Percentiles rank a stretch among this genome's conserved stretches.
Conservation (phyloP, 495 filamentous ascomycete genomes). For the Daldinia grandis region DNA sequence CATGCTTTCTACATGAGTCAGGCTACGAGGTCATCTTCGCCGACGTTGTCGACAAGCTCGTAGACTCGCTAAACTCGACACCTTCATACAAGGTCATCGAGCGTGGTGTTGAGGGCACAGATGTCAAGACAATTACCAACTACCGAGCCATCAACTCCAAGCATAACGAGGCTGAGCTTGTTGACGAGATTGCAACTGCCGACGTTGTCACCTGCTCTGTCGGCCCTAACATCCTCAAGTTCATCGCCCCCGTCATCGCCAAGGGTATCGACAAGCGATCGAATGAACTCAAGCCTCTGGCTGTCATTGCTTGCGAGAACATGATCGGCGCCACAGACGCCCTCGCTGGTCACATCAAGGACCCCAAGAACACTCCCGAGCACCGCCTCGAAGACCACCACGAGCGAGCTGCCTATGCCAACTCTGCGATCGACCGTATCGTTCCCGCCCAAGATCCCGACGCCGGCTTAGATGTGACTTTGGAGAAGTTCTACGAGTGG, state of each 20-base stretch:
- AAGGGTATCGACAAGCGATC: constrained; percentile 83
- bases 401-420: constrained; percentile 82
- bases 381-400: constrained; percentile 67
- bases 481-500: constrained; percentile 99
- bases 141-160: constrained; percentile 96
- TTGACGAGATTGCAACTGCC: constrained; percentile 85
- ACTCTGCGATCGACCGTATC: constrained; percentile 97
- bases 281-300: constrained; percentile 72
- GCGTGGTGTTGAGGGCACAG: constrained; percentile 85
- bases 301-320: constrained; percentile 98
- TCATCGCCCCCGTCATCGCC: constrained; percentile 92
- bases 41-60: constrained; percentile 85
- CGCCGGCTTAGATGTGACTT: constrained; percentile 85
- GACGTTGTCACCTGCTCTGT: constrained; percentile 96
- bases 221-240: constrained; percentile 93
- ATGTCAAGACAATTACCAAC: constrained; percentile 83
- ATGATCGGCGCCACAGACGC: constrained; percentile 90
- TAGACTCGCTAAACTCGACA: constrained; percentile 75
- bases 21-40: constrained; percentile 95
- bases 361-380: constrained; percentile 67
- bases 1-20: constrained; percentile 78
- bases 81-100: constrained; percentile 90
- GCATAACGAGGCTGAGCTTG: constrained; percentile 77
- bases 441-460: constrained; percentile 85
- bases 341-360: constrained; percentile 80